Evolutionary conservation across 2,329 filamentous ascomycete species (phyloP).

Genomic region (Pseudogymnoascus sp.): DNA sequence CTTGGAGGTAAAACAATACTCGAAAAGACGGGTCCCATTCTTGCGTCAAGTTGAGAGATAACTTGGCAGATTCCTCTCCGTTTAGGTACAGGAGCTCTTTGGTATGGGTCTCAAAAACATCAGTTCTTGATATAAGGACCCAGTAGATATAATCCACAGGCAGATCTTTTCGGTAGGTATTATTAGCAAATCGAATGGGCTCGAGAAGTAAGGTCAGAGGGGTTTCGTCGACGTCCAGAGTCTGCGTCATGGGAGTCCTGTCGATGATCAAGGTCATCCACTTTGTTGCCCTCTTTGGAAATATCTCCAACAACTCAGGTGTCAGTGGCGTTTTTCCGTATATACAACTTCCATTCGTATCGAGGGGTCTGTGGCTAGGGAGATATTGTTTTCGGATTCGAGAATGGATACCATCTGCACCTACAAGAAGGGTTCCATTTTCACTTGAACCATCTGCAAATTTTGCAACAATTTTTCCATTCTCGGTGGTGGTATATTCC

Average conservation of each 20-base stretch:
- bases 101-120: slow-evolving; percentile 8
- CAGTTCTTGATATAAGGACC: slow-evolving; percentile 23
- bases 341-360: slow-evolving; percentile 33
- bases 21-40: slow-evolving; percentile 16
- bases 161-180: slow-evolving; percentile 14
- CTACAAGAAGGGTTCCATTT: slow-evolving; percentile 31
- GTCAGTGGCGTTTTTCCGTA: slow-evolving; percentile 35
- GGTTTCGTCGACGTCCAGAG: slow-evolving; percentile 13
- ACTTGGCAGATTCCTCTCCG: slow-evolving; percentile 11
- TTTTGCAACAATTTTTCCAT: slow-evolving; percentile 20
- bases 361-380: slow-evolving; percentile 30
- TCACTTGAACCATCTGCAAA: slow-evolving; percentile 31
- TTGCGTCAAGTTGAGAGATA: slow-evolving; percentile 13
- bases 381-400: slow-evolving; percentile 32
- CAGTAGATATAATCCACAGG: slow-evolving; percentile 31
- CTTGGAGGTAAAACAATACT: slow-evolving; percentile 17
- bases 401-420: slow-evolving; percentile 34
- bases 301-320: slow-evolving; percentile 18
- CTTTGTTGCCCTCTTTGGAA: slow-evolving; percentile 17
- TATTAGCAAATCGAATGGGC: slow-evolving; percentile 20
- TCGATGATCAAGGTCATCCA: slow-evolving; percentile 25
- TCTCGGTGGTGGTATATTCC: slow-evolving; percentile 15
- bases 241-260: slow-evolving; percentile 13
- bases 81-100: slow-evolving; percentile 11
- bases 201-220: slow-evolving; percentile 23